Conservation (phyloP, 1,284 basidiomycete species). For the Albatrellus sp. region DNA sequence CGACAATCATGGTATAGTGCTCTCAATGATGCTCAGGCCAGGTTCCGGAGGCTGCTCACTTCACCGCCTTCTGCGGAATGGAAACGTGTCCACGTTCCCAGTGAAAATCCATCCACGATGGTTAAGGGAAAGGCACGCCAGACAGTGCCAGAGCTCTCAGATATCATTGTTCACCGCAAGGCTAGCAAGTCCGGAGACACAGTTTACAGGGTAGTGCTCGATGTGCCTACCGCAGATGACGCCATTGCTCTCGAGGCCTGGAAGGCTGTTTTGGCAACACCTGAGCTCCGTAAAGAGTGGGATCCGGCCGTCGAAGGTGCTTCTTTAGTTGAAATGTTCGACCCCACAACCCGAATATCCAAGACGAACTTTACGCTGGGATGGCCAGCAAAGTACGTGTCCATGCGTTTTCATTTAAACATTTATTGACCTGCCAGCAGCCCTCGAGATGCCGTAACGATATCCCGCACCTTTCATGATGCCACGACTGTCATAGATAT, state of each 20-base stretch:
- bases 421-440: slow-evolving; percentile 28
- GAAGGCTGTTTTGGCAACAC: slow-evolving; percentile 73
- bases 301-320: slow-evolving; percentile 86
- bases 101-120: slow-evolving; percentile 25
- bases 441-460: slow-evolving; percentile 86
- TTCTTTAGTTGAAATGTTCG: slow-evolving; percentile 76
- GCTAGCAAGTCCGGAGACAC: slow-evolving; percentile 53
- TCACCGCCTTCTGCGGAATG: slow-evolving; percentile 53
- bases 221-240: slow-evolving; percentile 58
- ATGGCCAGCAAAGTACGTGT: slow-evolving; percentile 88
- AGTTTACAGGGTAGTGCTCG: slow-evolving; percentile 75
- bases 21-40: slow-evolving; percentile 54
- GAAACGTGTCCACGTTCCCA: slow-evolving; percentile 48
- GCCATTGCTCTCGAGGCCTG: slow-evolving; percentile 64
- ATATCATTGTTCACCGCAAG: slow-evolving; percentile 62
- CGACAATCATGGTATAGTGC: slow-evolving; percentile 66
- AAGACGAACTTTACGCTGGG: slow-evolving; percentile 89
- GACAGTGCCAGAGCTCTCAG: slow-evolving; percentile 42
- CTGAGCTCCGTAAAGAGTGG: slow-evolving; percentile 83
- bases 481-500: slow-evolving; percentile 81
- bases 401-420: slow-evolving; percentile 12
- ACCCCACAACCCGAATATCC: slow-evolving; percentile 73
- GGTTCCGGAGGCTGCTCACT: slow-evolving; percentile 58
- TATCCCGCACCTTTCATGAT: slow-evolving; percentile 77
- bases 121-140: slow-evolving; percentile 51